Base-by-base conservation (phyloP, 495 filamentous ascomycete genomes). In the Talaromyces wortmannii region DNA sequence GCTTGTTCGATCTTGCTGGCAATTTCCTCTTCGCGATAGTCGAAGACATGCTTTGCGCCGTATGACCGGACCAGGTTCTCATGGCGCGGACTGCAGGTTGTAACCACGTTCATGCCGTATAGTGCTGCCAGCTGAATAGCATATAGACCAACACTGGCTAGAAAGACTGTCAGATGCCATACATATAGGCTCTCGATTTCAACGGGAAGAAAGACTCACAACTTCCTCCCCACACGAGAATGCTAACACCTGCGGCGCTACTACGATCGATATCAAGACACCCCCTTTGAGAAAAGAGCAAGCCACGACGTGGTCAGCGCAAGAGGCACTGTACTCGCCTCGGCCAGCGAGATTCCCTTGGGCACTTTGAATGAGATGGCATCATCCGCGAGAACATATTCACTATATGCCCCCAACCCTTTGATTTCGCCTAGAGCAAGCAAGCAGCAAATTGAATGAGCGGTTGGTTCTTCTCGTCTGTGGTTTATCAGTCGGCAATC, bases 21-120 rank as follows among this genome's bases (percentile, higher is more conserved):
- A 11, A 66, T 57, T 2, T 52, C 6, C 12, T 50, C 45, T 31
- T 68, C 61, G 0, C 65, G 64, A 62, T 84, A 85, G 67, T 85
- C 79, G 59, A 80, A 83, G 6, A 77, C 75, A 31, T 67, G 57
- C 5, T 63, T 61, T 0, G 79, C 82, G 1, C 83, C 83, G 8
- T 66, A 68, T 1, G 57, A 63, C 12, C 67, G 68, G 23, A 77
- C 74, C 3, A 84, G 65, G 4, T 75, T 62, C 43, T 74, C 70
- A 62, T 84, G 79, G 6, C 61, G 56, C 0, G 76, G 72, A 1
- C 78, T 81, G 60, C 80, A 81, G 2, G 79, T 82, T 0, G 77
- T 67, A 18, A 83, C 63, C 3, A 72, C 62, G 0, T 67, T 23
- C 0, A 71, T 44, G 10, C 63, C 67, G 40, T 29, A 59, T 3